Percentiles rank a stretch among this genome's conserved stretches.
Evolutionary conservation across 179 eudicot species (phyloP).

Genomic region (Drosera spatulata): DNA sequence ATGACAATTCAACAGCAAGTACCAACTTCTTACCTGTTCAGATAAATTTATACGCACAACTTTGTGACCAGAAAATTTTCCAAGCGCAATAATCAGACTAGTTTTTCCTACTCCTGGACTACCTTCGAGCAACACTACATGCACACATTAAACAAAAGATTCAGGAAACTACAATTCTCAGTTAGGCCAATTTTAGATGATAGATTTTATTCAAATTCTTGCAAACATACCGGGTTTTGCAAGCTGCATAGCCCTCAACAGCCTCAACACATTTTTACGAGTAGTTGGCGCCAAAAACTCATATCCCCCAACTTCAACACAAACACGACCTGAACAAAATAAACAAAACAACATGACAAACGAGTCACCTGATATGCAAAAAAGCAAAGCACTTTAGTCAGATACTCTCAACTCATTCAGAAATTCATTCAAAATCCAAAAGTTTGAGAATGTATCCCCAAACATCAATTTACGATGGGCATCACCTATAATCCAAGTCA

Average conservation of each 20-base stretch:
- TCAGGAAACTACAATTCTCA: background rate
- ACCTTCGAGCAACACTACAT: slow-evolving; percentile 85
- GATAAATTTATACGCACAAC: slow-evolving; percentile 93
- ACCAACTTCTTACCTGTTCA: slow-evolving; percentile 57
- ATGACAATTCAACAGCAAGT: background rate
- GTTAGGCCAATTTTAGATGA: background rate
- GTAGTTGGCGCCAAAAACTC: slow-evolving; percentile 89
- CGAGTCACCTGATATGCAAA: background rate
- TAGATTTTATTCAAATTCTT: background rate
- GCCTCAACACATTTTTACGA: slow-evolving; percentile 71
- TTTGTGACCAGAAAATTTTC: slow-evolving; percentile 74
- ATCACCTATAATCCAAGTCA: no score
- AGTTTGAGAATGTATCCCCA: no score
- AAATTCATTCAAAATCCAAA: no score
- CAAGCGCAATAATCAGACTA: slow-evolving; percentile 74
- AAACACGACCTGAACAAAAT: slow-evolving; percentile 35
- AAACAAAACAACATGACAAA: slow-evolving; percentile 5
- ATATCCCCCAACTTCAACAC: slow-evolving; percentile 37
- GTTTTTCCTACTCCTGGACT: slow-evolving; percentile 99
- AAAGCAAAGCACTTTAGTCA: no score
- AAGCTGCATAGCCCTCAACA: slow-evolving; percentile 93
- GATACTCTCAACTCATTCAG: no score
- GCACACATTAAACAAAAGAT: slow-evolving; percentile 1
- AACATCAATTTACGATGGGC: no score
- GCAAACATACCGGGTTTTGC: slow-evolving; percentile 36